Percentiles rank a stretch among this genome's conserved stretches.
phyloP scores from a whole-genome alignment of 495 filamentous ascomycete genomes.

The Aspergillus olivimuriae region DNA sequence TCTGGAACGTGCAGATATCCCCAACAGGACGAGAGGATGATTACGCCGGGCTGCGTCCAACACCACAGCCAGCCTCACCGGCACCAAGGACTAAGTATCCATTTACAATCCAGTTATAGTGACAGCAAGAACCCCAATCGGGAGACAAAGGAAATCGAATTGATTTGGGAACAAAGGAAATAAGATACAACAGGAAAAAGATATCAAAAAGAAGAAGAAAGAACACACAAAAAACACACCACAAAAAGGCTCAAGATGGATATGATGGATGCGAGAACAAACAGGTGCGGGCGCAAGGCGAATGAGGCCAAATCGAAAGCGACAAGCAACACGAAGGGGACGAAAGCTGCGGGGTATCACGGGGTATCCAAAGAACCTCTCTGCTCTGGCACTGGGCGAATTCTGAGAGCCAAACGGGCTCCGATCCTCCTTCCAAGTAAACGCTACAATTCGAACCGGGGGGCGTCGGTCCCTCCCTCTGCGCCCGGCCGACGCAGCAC shows the following conservation, averaged over 20 bases:
- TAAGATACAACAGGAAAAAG: slow-evolving; percentile 10
- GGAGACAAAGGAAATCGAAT: slow-evolving; percentile 27
- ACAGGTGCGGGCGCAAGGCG: slow-evolving; percentile 21
- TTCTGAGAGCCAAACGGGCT: slow-evolving; percentile 16
- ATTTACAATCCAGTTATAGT: neutral
- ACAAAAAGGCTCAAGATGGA: slow-evolving; percentile 31
- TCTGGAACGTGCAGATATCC: no score
- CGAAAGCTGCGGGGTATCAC: slow-evolving; percentile 43
- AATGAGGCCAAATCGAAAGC: slow-evolving; percentile 25
- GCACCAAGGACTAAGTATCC: neutral
- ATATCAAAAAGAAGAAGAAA: slow-evolving; percentile 21
- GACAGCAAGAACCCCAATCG: slow-evolving; percentile 18
- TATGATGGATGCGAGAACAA: slow-evolving; percentile 20
- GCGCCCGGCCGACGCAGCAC: slow-evolving; percentile 2
- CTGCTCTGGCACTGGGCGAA: slow-evolving; percentile 28
- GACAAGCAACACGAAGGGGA: slow-evolving; percentile 35
- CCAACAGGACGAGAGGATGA: no score
- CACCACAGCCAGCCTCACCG: neutral
- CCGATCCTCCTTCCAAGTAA: slow-evolving; percentile 20
- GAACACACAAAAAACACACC: slow-evolving; percentile 20
- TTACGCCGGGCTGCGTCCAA: no score
- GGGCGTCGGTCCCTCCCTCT: slow-evolving; percentile 14
- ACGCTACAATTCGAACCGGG: slow-evolving; percentile 11
- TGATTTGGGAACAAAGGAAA: slow-evolving; percentile 22
- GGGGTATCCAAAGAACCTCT: slow-evolving; percentile 39